Base-by-base conservation (phyloP, 805 yeast species). In the Schwanniomyces vanrijiae region DNA sequence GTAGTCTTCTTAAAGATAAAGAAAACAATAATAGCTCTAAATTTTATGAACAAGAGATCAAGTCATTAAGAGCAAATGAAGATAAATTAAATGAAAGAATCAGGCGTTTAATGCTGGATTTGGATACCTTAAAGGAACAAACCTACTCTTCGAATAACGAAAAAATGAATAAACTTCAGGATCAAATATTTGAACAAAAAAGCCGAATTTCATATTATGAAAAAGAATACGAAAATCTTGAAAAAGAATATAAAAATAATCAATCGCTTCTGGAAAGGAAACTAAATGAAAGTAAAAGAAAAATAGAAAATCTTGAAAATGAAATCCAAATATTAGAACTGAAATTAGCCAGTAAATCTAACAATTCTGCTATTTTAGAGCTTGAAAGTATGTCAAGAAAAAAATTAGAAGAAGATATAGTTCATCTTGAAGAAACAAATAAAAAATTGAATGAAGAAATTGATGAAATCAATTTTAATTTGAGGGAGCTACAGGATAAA, bases 401-500 rank as follows among this genome's bases (percentile, higher is more conserved):
- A 47, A 56, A 54, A 20, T 49, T 55, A 26, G 59, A 60, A 31
- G 53, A 59, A 5, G 75, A 72, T 46, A 55, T 42, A 31, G 43
- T 26, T 21, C 49, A 50, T 21, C 48, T 47, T 35, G 56, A 60
- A 35, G 56, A 60, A n/a, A 73, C 71, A 51, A 64, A 58, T 47
- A 57, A 48, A 54, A 61, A 53, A 37, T 60, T 61, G 51, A 52
- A 52, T 26, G 55, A 48, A 43, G 46, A 76, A 46, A 60, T 76
- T 9, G 68, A 66, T 11, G 56, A 61, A 4, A 56, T 76, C 45
- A 68, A 66, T 28, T 54, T 57, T 16, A 74, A 75, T 37, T 65
- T 75, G 18, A 53, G 61, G 3, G 62, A 60, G 19, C 58, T 77
- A 13, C 59, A 65, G 38, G 60, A 62, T 26, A 73, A 75, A 20